Conservation (phyloP, 2,329 filamentous ascomycete genomes). For the Calonectria naviculata region DNA sequence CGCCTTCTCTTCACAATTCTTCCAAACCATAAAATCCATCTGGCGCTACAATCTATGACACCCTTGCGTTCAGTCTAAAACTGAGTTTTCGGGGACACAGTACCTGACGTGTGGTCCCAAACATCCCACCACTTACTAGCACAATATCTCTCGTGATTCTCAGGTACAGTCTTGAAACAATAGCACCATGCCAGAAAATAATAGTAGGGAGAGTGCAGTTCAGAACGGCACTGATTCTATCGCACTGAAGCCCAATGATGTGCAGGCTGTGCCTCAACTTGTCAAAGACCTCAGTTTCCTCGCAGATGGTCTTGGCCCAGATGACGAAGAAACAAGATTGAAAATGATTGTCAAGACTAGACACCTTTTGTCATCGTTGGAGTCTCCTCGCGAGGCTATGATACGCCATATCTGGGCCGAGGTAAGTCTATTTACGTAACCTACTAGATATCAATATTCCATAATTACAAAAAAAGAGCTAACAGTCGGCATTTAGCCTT, state of each 20-base stretch:
- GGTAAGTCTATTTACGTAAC: conserved; percentile 32
- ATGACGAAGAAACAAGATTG: conserved; percentile 36
- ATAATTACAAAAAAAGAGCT: not conserved
- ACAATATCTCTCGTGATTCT: not conserved
- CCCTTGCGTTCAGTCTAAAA: too few species aligned
- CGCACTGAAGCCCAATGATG: conserved; percentile 25
- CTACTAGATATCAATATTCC: not conserved
- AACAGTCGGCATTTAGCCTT: conserved; percentile 27
- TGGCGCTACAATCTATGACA: too few species aligned
- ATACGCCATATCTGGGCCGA: conserved; percentile 58
- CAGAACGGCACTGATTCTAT: conserved; percentile 19
- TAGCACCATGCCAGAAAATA: not conserved
- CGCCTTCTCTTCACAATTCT: too few species aligned
- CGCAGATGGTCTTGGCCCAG: not conserved
- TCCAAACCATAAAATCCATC: too few species aligned
- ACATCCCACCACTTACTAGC: not conserved
- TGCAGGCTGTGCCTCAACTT: conserved; percentile 22
- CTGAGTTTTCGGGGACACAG: too few species aligned
- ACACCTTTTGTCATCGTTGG: conserved; percentile 47
- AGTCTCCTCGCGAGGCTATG: conserved; percentile 61
- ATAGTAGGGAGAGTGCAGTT: not conserved
- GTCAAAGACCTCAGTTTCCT: conserved; percentile 23
- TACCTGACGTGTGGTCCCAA: too few species aligned
- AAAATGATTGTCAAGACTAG: conserved; percentile 48
- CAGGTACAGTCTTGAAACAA: not conserved